phyloP scores from a whole-genome alignment of 192 early-diverging fungal species.

The Allomyces macrogynus region DNA sequence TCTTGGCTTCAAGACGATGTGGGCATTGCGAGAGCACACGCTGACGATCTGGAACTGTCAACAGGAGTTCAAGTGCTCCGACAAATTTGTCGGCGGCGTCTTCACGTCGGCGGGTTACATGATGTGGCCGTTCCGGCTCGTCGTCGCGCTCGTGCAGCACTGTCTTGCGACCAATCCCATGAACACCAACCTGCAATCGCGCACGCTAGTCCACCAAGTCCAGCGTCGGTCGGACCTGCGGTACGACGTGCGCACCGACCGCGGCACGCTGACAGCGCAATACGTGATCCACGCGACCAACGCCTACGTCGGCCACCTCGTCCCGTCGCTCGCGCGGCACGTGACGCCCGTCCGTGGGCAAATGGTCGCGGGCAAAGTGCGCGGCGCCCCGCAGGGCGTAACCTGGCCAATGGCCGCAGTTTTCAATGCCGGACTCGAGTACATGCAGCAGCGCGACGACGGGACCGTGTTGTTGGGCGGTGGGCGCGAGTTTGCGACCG shows the following conservation, averaged over 20 bases:
- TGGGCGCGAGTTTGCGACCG: conserved; percentile 13
- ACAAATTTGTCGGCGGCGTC: conserved; percentile 4
- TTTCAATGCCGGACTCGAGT: conserved; percentile 22
- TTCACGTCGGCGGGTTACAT: not conserved
- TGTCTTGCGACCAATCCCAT: not conserved
- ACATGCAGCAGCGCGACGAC: conserved; percentile 18
- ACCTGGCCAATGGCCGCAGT: not conserved
- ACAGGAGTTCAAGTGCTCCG: not conserved
- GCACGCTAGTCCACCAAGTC: conserved; percentile 5
- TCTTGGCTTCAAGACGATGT: not conserved
- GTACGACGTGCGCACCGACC: conserved; percentile 5
- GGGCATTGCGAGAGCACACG: not conserved
- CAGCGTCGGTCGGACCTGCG: not conserved
- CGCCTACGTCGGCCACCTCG: conserved; percentile 17
- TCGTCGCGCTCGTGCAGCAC: conserved; percentile 4
- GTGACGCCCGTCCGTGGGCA: conserved; percentile 27
- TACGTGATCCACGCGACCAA: conserved; percentile 24
- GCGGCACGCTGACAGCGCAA: conserved; percentile 7
- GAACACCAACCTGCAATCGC: conserved; percentile 4
- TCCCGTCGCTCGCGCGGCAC: conserved; percentile 9
- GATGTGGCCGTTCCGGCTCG: conserved; percentile 8
- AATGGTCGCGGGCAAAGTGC: conserved; percentile 18
- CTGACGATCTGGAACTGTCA: too few species aligned
- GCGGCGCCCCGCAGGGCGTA: not conserved
- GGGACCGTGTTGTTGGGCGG: conserved; percentile 23